phyloP scores from a whole-genome alignment of 192 early-diverging fungal species.

The Umbelopsis sp. region DNA sequence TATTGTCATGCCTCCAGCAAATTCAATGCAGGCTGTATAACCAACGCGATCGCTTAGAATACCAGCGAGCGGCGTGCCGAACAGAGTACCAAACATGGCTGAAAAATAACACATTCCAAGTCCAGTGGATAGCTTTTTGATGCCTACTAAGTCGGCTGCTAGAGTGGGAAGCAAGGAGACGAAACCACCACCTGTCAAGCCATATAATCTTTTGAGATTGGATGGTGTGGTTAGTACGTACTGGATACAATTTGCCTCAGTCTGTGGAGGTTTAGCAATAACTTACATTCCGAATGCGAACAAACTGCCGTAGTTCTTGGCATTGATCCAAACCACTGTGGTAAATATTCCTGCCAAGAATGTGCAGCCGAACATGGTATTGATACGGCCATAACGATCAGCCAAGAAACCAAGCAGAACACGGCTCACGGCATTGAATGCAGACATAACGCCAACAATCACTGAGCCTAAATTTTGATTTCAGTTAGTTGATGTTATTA shows the following conservation, averaged over 20 bases:
- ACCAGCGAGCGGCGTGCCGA: conserved; percentile 47
- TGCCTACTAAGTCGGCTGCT: conserved; percentile 56
- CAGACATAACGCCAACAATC: conserved; percentile 69
- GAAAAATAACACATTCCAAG: conserved; percentile 48
- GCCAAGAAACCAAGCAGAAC: conserved; percentile 64
- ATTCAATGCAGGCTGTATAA: conserved; percentile 43
- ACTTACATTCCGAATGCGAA: conserved; percentile 32
- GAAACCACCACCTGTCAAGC: conserved; percentile 35
- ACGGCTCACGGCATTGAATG: conserved; percentile 61
- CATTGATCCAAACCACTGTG: conserved; percentile 51
- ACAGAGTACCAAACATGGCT: conserved; percentile 35
- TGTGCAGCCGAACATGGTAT: conserved; percentile 49
- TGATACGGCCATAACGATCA: conserved; percentile 53
- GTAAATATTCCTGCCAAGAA: conserved; percentile 43
- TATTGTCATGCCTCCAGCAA: conserved; percentile 35
- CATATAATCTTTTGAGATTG: conserved; percentile 18
- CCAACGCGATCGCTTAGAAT: conserved; percentile 27
- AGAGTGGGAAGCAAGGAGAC: conserved; percentile 51
- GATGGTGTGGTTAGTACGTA: not conserved
- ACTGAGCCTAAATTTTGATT: conserved; percentile 42
- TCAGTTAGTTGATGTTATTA: not conserved
- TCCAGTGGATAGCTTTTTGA: conserved; percentile 44
- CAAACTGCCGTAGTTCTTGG: conserved; percentile 39
- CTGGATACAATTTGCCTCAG: no score
- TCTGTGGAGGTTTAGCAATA: no score